Conservation (phyloP, 306 rosid genomes). For the Sicyos edulis region DNA sequence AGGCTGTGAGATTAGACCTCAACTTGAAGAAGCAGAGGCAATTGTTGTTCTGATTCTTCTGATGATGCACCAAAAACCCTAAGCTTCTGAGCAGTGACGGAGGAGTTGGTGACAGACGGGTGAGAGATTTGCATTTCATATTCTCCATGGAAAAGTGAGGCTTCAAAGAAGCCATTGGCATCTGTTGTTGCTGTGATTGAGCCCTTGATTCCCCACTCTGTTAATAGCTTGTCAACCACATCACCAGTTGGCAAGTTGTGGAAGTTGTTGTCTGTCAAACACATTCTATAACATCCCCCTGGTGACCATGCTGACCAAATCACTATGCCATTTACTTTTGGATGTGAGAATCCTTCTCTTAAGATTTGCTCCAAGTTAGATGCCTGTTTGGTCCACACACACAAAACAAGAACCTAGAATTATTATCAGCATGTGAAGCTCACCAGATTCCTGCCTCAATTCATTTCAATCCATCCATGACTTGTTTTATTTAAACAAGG, state of each 20-base stretch:
- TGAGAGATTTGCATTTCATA: constrained; percentile 29
- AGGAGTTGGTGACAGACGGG: constrained; percentile 19
- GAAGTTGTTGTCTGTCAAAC: constrained; percentile 58
- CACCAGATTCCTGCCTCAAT: neutral
- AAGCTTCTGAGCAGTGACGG: constrained; percentile 18
- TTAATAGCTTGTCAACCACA: constrained; percentile 56
- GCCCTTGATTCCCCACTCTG: constrained; percentile 40
- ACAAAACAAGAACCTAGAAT: neutral
- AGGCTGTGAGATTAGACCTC: neutral
- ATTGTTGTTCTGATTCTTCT: constrained; percentile 4
- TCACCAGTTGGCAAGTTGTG: constrained; percentile 55
- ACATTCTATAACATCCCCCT: constrained; percentile 43
- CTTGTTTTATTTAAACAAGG: too few relatives aligned
- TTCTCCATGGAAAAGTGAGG: constrained; percentile 42
- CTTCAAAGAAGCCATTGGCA: constrained; percentile 31
- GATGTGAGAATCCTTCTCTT: constrained; percentile 61
- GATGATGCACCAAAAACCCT: neutral
- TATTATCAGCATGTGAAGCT: neutral
- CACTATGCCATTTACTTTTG: constrained; percentile 48
- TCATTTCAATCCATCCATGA: neutral
- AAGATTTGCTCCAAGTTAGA: constrained; percentile 44
- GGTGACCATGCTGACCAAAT: constrained; percentile 54
- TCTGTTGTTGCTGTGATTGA: constrained; percentile 25
- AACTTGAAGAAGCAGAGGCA: neutral
- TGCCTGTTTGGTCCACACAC: constrained; percentile 29